Evolutionary conservation across 1,284 basidiomycete genomes (phyloP).

Genomic region (Cutaneotrichosporon daszewskae): DNA sequence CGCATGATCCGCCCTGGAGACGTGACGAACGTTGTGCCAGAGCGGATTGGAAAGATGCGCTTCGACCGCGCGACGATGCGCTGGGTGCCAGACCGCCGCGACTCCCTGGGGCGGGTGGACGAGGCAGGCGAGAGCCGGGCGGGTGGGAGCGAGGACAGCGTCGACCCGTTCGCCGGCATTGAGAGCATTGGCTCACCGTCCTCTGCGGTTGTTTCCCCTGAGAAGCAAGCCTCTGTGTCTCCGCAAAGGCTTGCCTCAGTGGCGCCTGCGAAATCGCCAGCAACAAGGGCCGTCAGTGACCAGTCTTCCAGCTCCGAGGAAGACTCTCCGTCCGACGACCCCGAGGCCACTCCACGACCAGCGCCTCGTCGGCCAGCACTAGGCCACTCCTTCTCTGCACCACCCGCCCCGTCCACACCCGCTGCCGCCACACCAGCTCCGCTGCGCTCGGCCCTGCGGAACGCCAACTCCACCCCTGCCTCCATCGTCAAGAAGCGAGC

Average conservation of each 20-base stretch:
- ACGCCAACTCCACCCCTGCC: conserved; percentile 37
- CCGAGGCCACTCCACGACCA: not conserved
- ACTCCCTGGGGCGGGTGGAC: conserved; percentile 34
- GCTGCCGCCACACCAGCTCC: conserved; percentile 16
- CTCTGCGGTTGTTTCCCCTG: not conserved
- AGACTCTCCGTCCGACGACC: not conserved
- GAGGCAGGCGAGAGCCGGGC: conserved; percentile 33
- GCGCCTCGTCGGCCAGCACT: conserved; percentile 14
- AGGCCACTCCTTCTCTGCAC: conserved; percentile 25
- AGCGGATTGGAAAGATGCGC: conserved; percentile 76
- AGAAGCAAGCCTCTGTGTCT: not conserved
- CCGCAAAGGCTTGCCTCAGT: no score
- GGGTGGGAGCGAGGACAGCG: conserved; percentile 56
- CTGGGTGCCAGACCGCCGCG: conserved; percentile 64
- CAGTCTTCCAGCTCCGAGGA: not conserved
- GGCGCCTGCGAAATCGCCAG: no score
- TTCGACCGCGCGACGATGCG: conserved; percentile 72
- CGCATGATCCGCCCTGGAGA: conserved; percentile 68
- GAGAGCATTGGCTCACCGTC: conserved; percentile 57
- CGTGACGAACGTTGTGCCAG: conserved; percentile 57
- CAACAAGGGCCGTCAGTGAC: no score
- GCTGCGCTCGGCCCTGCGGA: conserved; percentile 38
- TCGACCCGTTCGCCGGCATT: conserved; percentile 79
- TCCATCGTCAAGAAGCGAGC: conserved; percentile 45
- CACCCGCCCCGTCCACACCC: conserved; percentile 10